Base-by-base conservation (phyloP, 75 land plant genomes). In the Pseudotsuga menziesii region DNA sequence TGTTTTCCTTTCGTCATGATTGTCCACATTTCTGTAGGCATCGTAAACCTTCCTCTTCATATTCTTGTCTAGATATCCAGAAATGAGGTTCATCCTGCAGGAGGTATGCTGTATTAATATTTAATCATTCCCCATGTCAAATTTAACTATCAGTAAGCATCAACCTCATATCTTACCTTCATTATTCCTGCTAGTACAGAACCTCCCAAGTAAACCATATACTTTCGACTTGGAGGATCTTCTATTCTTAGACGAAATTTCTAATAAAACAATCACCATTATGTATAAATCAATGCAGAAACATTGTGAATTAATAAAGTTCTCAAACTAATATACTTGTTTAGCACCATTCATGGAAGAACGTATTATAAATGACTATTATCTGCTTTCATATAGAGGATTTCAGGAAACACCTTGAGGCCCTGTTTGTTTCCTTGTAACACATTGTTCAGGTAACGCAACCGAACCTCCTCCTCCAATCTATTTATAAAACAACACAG, bases 1-100 rank as follows among this genome's bases (percentile, higher is more conserved):
- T 48, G 54, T 9, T 48, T 48, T 48, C 9, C 54, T 73, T 55
- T 56, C 9, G 9, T 79, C 57, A 82, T 64, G 82, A 79, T 55
- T 87, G 88, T 74, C 88, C 88, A 85, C 87, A 87, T 78, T 87
- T 87, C 55, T 78, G 81, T 41, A 87, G 80, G 78, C 88, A 87
- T 58, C 76, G 64, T 22, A 84, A 69, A 14, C 88, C 88, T 73
- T 87, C 87, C 79, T 87, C 88, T 52, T 85, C 88, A n/a, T 87
- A 87, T 57, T 87, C 88, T 62, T 85, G 77, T 76, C 57, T 83
- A 36, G 80, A 77, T 58, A 73, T 73, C 75, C 75, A 73, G 22
- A 73, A 73, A 23, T 73, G 75, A 54, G 75, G 75, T 56, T 73
- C 75, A 55, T 73, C 75, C 75, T 73, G 35, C 15, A 26, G 26